Evolutionary conservation across 441 rosid species (phyloP).

Genomic region (Jatropha podagrica): DNA sequence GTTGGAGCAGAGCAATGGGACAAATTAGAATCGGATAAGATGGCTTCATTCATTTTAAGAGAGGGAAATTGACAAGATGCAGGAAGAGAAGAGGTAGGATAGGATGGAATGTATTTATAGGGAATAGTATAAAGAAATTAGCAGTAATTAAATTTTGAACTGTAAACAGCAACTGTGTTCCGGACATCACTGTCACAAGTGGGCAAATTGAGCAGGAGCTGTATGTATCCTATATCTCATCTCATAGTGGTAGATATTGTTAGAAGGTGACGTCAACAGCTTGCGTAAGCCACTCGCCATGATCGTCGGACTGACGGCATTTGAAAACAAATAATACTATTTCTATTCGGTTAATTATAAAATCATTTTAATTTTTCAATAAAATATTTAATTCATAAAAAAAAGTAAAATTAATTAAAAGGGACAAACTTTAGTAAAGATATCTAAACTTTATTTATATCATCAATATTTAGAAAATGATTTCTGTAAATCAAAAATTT

Average conservation of each 20-base stretch:
- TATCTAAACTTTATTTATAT: too few species aligned
- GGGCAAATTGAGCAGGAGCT: constrained; percentile 18
- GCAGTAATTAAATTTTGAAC: neutral
- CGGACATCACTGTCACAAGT: constrained; percentile 10
- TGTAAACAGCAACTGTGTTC: neutral
- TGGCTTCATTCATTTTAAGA: neutral
- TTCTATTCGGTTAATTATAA: too few species aligned
- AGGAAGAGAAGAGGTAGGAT: neutral
- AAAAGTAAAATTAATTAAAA: too few species aligned
- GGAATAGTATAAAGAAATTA: neutral
- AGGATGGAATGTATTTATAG: neutral
- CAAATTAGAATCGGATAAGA: neutral
- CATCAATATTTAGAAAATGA: too few species aligned
- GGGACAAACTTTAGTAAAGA: too few species aligned
- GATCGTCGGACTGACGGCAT: neutral
- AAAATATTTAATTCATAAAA: too few species aligned
- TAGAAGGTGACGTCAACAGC: neutral
- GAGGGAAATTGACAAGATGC: neutral
- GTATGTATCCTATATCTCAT: too few species aligned
- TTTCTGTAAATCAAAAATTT: too few species aligned
- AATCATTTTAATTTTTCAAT: too few species aligned
- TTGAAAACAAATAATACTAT: neutral
- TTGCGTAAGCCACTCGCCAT: constrained; percentile 6
- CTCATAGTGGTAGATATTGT: neutral
- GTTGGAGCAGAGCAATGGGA: constrained; percentile 23